Percentiles rank a stretch among this genome's conserved stretches.
These are phyloP conservation scores for Zygnema circumcarinatum DNA, from an alignment of 139 green algal genomes.

Conservation along the genomic window DNA sequence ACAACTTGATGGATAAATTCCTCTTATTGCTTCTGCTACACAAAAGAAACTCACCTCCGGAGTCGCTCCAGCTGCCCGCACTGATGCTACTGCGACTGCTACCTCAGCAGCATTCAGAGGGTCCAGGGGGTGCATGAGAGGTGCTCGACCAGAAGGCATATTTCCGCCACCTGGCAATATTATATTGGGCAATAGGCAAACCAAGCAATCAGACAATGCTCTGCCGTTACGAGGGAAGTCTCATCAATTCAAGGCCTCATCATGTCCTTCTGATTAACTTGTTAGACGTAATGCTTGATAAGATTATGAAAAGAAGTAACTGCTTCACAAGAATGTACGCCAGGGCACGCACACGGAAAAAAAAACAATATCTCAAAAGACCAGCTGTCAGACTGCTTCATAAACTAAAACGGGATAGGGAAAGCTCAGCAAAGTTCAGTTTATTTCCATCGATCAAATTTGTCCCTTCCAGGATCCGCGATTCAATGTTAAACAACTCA, in stretches of 20 bases:
- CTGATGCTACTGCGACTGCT: constrained; percentile 43
- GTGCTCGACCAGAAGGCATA: not conserved
- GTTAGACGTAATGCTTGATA: too few species aligned
- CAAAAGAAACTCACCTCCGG: constrained; percentile 48
- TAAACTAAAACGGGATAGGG: too few species aligned
- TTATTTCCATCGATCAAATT: too few species aligned
- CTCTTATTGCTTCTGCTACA: too few species aligned
- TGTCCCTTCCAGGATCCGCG: too few species aligned
- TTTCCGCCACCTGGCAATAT: not conserved
- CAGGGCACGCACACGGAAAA: not conserved
- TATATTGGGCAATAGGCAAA: not conserved
- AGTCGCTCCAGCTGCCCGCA: constrained; percentile 41
- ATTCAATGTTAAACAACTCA: too few species aligned
- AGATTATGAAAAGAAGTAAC: not conserved
- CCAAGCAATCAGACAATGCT: too few species aligned
- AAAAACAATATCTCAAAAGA: constrained; percentile 9
- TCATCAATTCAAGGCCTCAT: not conserved
- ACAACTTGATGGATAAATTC: too few species aligned
- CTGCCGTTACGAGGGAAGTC: not conserved
- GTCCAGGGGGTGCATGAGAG: constrained; percentile 54
- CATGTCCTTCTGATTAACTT: too few species aligned
- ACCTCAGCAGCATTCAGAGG: constrained; percentile 53
- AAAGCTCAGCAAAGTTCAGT: too few species aligned
- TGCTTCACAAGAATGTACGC: not conserved
- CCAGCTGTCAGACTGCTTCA: too few species aligned